phyloP scores from a whole-genome alignment of 345 rosid species.

The Acer yangbiense region DNA sequence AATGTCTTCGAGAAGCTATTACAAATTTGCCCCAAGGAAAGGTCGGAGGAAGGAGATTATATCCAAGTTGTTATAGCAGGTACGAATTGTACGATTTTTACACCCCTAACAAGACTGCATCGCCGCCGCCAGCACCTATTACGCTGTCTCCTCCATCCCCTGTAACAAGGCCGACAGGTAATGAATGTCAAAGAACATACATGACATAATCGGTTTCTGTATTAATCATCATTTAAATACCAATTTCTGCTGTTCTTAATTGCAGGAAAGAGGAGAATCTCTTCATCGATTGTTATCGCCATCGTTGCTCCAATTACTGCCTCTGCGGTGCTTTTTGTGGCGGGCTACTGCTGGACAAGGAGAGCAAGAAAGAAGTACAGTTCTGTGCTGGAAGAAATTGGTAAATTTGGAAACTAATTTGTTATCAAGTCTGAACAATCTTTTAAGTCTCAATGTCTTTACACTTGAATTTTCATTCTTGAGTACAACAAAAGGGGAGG shows the following conservation, averaged over 20 bases:
- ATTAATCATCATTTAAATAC: too few relatives aligned
- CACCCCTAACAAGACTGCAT: background rate
- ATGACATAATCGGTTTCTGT: too few relatives aligned
- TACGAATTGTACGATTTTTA: slow-evolving; percentile 35
- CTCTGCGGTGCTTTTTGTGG: slow-evolving; percentile 26
- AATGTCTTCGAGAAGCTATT: too few relatives aligned
- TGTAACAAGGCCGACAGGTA: background rate
- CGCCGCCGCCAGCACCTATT: background rate
- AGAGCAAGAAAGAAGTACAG: slow-evolving; percentile 33
- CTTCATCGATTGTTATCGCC: slow-evolving; percentile 27
- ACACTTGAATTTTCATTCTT: too few relatives aligned
- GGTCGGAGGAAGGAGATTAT: slow-evolving; percentile 26
- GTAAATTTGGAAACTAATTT: slow-evolving; percentile 25
- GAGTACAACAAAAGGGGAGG: too few relatives aligned
- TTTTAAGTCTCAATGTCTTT: too few relatives aligned
- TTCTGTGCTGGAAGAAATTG: slow-evolving; percentile 26
- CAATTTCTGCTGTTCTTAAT: background rate
- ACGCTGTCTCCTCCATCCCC: background rate
- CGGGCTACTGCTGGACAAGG: slow-evolving; percentile 30
- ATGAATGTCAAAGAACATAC: too few relatives aligned
- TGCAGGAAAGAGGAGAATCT: slow-evolving; percentile 34
- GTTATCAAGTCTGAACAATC: too few relatives aligned
- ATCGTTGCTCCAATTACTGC: slow-evolving; percentile 33
- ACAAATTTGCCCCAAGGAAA: too few relatives aligned
- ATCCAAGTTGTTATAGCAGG: slow-evolving; percentile 36